Conservation (phyloP, 2,329 filamentous ascomycete genomes). For the Aspergillus sp. region DNA sequence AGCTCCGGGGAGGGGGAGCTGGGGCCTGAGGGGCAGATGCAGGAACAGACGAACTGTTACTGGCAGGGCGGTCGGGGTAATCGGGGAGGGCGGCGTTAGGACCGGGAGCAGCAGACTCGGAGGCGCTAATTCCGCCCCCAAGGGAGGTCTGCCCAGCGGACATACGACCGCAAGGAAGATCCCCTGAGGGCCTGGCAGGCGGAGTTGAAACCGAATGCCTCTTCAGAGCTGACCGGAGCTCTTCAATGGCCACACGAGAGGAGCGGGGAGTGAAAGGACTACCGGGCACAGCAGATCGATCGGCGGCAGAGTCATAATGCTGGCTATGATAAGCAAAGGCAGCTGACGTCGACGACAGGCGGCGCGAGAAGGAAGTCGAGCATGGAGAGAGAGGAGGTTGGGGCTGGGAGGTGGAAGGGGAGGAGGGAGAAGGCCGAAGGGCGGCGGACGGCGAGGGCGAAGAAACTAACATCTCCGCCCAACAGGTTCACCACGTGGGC, state of each 20-base stretch:
- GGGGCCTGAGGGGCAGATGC: conserved; percentile 13
- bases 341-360: conserved; percentile 10
- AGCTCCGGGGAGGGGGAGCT: conserved; percentile 5
- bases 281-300: conserved; percentile 20
- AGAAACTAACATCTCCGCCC: conserved; percentile 40
- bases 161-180: conserved; percentile 34
- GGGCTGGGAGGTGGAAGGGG: conserved; percentile 19
- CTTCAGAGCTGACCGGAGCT: conserved; percentile 40
- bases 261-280: conserved; percentile 34
- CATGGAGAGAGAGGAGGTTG: conserved; percentile 13
- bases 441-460: conserved; percentile 43
- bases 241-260: conserved; percentile 40
- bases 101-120: conserved; percentile 16
- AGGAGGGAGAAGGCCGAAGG: conserved; percentile 33
- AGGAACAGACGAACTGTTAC: conserved; percentile 13
- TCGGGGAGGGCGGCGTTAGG: conserved; percentile 16
- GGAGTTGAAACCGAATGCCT: conserved; percentile 38
- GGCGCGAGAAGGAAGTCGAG: conserved; percentile 13
- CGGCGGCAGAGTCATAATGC: conserved; percentile 32
- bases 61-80: conserved; percentile 9
- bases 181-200: conserved; percentile 34
- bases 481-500: conserved; percentile 38
- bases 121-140: conserved; percentile 30
- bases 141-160: conserved; percentile 35
- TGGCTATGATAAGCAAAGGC: conserved; percentile 15